A percentile compares a stretch with the other conserved stretches of the same genome.
Conservation (phyloP, 1,139 yeast genomes). For the Nematodospora anomalae region DNA sequence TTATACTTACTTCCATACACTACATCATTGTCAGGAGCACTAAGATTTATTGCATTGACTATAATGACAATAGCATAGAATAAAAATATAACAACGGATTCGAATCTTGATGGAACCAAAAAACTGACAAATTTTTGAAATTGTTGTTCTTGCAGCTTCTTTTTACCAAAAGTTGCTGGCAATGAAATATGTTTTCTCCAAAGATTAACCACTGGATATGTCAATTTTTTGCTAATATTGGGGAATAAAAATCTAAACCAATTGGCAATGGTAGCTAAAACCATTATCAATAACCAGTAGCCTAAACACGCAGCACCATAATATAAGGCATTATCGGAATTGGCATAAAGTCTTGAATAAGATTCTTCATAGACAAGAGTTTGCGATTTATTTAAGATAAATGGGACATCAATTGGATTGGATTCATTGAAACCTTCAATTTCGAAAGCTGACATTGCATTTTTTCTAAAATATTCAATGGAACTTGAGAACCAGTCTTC, state of each 20-base stretch:
- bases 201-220: slow-evolving; percentile 24
- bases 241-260: slow-evolving; percentile 39
- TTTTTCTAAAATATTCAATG: slow-evolving; percentile 2
- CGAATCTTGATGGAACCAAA: slow-evolving; percentile 31
- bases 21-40: slow-evolving; percentile 25
- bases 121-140: slow-evolving; percentile 22
- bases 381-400: slow-evolving; percentile 18
- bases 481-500: slow-evolving; percentile 8
- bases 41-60: slow-evolving; percentile 26
- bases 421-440: slow-evolving; percentile 25
- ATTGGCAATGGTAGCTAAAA: slow-evolving; percentile 42
- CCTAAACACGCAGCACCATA: slow-evolving; percentile 51
- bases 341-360: slow-evolving; percentile 32
- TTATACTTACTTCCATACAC: slow-evolving; percentile 16
- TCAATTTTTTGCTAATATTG: slow-evolving; percentile 19
- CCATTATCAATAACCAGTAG: slow-evolving; percentile 48
- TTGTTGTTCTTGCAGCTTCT: slow-evolving; percentile 24
- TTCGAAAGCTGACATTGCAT: slow-evolving; percentile 16
- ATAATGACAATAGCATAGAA: slow-evolving; percentile 49
- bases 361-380: slow-evolving; percentile 19
- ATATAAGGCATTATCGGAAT: slow-evolving; percentile 40
- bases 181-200: slow-evolving; percentile 31
- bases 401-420: slow-evolving; percentile 23
- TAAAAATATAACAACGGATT: slow-evolving; percentile 23
- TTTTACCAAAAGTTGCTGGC: slow-evolving; percentile 30